Conservation (phyloP, 768 basidiomycete genomes). For the Xerocomus spinulosus region DNA sequence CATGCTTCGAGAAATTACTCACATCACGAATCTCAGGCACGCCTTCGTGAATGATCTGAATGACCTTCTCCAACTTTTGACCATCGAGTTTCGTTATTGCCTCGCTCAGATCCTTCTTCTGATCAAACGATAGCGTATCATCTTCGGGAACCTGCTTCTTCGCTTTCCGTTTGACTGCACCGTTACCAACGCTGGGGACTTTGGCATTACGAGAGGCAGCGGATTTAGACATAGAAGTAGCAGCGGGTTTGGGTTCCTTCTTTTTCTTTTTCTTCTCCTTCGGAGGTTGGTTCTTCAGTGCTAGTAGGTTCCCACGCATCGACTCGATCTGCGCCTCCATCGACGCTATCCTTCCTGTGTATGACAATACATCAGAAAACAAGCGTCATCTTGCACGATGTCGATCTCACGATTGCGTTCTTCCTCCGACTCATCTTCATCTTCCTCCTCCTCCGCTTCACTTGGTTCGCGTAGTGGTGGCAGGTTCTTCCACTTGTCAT, state of each 20-base stretch:
- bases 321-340: slow-evolving; percentile 82
- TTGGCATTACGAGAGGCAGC: slow-evolving; percentile 45
- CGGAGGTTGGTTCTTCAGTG: slow-evolving; percentile 50
- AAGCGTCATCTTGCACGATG: neutral
- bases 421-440: slow-evolving; percentile 61
- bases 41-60: slow-evolving; percentile 91
- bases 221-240: slow-evolving; percentile 63
- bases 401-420: slow-evolving; percentile 58
- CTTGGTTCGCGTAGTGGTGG: slow-evolving; percentile 54
- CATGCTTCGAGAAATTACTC: slow-evolving; percentile 33
- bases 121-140: slow-evolving; percentile 85
- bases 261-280: slow-evolving; percentile 72
- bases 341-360: slow-evolving; percentile 60
- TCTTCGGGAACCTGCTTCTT: slow-evolving; percentile 72
- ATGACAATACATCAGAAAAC: slow-evolving; percentile 10
- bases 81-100: slow-evolving; percentile 86
- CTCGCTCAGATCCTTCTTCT: slow-evolving; percentile 98
- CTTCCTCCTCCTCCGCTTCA: slow-evolving; percentile 62
- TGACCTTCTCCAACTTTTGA: slow-evolving; percentile 79
- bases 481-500: slow-evolving; percentile 84
- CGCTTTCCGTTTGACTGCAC: slow-evolving; percentile 50
- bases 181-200: slow-evolving; percentile 32
- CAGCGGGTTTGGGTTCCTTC: slow-evolving; percentile 53
- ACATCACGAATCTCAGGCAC: slow-evolving; percentile 93
- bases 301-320: slow-evolving; percentile 65